Evolutionary conservation across 1,139 yeast genomes (phyloP).

Genomic region (Petasospora rhodanensis): DNA sequence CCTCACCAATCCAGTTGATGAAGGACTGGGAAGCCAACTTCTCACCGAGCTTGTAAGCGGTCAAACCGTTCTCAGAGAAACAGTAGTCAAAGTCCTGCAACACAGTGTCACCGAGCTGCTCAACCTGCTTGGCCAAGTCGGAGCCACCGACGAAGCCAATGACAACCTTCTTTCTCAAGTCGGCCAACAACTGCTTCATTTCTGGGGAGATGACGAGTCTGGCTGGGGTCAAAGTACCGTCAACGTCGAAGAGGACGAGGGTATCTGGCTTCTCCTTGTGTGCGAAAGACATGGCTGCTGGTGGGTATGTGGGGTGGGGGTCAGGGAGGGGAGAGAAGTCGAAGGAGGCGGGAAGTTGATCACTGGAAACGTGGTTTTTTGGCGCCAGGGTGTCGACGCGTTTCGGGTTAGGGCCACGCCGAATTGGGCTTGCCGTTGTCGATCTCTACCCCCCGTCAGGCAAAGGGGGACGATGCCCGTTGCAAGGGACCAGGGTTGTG

Average conservation of each 20-base stretch:
- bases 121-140: constrained; percentile 89
- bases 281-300: constrained; percentile 30
- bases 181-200: constrained; percentile 63
- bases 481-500: no score
- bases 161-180: constrained; percentile 84
- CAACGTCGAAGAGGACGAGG: constrained; percentile 90
- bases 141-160: constrained; percentile 99
- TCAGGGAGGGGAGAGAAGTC: no score
- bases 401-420: no score
- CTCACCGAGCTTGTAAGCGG: constrained; percentile 90
- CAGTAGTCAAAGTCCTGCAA: constrained; percentile 87
- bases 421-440: no score
- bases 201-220: constrained; percentile 79
- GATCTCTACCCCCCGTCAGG: no score
- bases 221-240: constrained; percentile 97
- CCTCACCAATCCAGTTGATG: constrained; percentile 94
- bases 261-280: constrained; percentile 38
- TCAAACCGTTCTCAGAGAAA: constrained; percentile 95
- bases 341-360: no score
- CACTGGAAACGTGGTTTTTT: no score
- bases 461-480: no score
- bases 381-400: no score
- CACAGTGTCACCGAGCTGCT: constrained; percentile 83
- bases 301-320: no score
- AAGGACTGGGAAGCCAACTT: constrained; percentile 89